A percentile compares a stretch with the other conserved stretches of the same genome.
These are phyloP conservation scores for Dioszegia crocea DNA, from an alignment of 768 basidiomycete species.

Conservation along the genomic window DNA sequence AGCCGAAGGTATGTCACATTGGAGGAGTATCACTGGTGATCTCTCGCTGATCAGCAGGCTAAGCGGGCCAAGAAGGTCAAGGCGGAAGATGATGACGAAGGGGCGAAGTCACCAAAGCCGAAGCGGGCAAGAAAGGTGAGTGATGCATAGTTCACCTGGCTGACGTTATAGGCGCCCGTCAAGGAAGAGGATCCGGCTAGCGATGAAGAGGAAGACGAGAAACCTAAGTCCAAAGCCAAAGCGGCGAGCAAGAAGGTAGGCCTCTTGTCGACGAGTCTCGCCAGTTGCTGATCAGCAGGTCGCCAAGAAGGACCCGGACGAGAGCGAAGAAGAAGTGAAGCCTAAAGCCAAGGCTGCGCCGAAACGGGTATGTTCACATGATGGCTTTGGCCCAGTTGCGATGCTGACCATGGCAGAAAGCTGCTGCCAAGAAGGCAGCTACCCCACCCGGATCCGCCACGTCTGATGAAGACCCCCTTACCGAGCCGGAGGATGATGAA, in stretches of 20 bases:
- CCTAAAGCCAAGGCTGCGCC: neutral
- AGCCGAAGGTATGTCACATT: constrained; percentile 2
- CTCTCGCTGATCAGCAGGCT: neutral
- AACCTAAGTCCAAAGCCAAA: neutral
- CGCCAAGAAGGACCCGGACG: neutral
- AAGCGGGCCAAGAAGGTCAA: constrained; percentile 18
- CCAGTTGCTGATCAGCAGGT: neutral
- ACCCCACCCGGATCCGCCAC: neutral
- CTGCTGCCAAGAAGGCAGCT: neutral
- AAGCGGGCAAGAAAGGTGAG: constrained; percentile 11
- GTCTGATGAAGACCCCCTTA: neutral
- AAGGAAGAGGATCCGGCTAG: constrained; percentile 46
- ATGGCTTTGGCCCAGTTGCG: no score
- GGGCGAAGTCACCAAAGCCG: neutral
- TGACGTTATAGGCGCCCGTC: constrained; percentile 51
- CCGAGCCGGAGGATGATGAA: constrained; percentile 1
- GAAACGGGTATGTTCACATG: neutral
- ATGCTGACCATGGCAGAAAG: neutral
- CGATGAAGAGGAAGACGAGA: constrained; percentile 8
- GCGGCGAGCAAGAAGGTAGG: neutral
- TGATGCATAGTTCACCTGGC: constrained; percentile 10
- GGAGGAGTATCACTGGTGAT: constrained; percentile 23
- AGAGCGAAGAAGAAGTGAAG: neutral
- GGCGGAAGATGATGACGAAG: constrained; percentile 19
- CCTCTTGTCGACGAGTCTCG: neutral